phyloP scores from a whole-genome alignment of 2,329 filamentous ascomycete species.

The Coniella lustricola region DNA sequence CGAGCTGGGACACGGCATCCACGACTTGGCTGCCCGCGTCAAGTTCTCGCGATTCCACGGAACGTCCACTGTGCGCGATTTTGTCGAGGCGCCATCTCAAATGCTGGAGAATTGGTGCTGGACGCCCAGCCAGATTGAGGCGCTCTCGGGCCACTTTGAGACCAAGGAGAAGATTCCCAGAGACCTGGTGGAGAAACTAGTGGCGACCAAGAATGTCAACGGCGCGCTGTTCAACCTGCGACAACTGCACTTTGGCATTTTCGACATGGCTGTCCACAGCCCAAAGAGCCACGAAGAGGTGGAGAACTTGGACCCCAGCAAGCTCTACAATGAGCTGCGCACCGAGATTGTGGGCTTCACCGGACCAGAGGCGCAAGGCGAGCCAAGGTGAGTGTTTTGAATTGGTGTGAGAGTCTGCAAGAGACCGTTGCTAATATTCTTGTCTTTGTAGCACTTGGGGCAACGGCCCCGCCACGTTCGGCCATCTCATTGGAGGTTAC shows the following conservation, averaged over 20 bases:
- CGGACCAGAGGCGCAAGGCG: constrained; percentile 61
- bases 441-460: constrained; percentile 53
- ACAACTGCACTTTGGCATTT: constrained; percentile 75
- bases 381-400: constrained; percentile 39
- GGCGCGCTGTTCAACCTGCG: constrained; percentile 71
- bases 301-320: constrained; percentile 56
- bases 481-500: constrained; percentile 77
- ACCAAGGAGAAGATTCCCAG: constrained; percentile 65
- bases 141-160: constrained; percentile 67
- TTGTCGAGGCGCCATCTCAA: constrained; percentile 64
- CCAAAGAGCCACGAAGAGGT: constrained; percentile 62
- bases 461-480: constrained; percentile 72
- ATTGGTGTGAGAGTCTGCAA: not conserved
- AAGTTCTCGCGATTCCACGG: constrained; percentile 62
- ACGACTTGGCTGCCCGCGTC: constrained; percentile 58
- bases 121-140: constrained; percentile 56
- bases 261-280: constrained; percentile 76
- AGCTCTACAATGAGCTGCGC: constrained; percentile 66
- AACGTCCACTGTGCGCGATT: constrained; percentile 59
- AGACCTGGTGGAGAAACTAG: constrained; percentile 65
- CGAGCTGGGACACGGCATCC: constrained; percentile 65
- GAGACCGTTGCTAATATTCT: constrained; percentile 22
- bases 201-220: constrained; percentile 75
- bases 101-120: constrained; percentile 76
- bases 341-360: constrained; percentile 66